Evolutionary conservation across 805 yeast species (phyloP).

Genomic region (Metschnikowia borealis): DNA sequence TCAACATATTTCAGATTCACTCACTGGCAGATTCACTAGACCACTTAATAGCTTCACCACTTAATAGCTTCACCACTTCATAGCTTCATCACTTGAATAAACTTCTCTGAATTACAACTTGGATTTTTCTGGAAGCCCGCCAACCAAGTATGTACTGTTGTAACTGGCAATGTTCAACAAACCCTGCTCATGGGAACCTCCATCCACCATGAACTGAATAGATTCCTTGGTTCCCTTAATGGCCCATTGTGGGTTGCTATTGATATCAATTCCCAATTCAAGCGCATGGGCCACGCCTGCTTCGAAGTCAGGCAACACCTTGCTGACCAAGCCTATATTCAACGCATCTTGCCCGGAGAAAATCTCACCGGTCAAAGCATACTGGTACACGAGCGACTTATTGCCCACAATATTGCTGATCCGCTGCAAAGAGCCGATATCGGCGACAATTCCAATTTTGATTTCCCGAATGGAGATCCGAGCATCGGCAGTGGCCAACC

Average conservation of each 20-base stretch:
- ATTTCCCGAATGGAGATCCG: constrained; percentile 63
- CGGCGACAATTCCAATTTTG: constrained; percentile 71
- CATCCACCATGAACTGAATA: constrained; percentile 41
- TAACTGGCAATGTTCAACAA: constrained; percentile 50
- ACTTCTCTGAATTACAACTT: constrained; percentile 4
- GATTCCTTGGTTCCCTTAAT: constrained; percentile 59
- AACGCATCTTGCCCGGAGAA: constrained; percentile 55
- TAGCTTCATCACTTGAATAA: no score
- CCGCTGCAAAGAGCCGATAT: constrained; percentile 73
- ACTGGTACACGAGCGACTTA: constrained; percentile 53
- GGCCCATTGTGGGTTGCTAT: constrained; percentile 51
- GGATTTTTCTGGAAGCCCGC: constrained; percentile 11
- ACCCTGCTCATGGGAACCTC: constrained; percentile 40
- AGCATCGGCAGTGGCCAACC: constrained; percentile 52
- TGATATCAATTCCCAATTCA: constrained; percentile 46
- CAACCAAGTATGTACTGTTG: constrained; percentile 39
- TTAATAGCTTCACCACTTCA: no score
- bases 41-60: no score
- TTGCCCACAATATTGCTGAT: constrained; percentile 52
- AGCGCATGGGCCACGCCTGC: constrained; percentile 49
- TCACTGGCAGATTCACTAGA: no score
- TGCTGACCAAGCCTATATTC: constrained; percentile 51
- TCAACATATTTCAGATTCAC: no score
- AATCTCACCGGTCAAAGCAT: constrained; percentile 57
- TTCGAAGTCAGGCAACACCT: constrained; percentile 42